A percentile compares a stretch with the other conserved stretches of the same genome.
These are phyloP conservation scores for Mycena epipterygia DNA, from an alignment of 768 basidiomycete genomes.

Conservation along the genomic window DNA sequence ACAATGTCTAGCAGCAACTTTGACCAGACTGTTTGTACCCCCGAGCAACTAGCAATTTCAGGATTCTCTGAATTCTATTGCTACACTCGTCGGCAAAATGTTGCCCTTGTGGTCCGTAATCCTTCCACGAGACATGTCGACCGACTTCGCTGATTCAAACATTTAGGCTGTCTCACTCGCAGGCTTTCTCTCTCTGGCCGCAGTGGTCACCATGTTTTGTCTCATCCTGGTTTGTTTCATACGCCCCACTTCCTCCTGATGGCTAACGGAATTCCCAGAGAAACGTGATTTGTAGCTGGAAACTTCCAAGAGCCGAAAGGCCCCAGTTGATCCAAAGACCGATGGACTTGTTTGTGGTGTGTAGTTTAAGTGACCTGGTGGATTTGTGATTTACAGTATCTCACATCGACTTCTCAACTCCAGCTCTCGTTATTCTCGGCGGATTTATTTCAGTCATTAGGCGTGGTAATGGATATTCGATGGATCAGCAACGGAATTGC, in stretches of 20 bases:
- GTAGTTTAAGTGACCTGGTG: neutral
- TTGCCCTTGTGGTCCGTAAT: slow-evolving; percentile 5
- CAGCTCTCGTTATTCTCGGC: slow-evolving; percentile 25
- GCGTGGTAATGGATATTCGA: slow-evolving; percentile 17
- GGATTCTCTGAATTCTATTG: slow-evolving; percentile 9
- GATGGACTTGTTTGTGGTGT: slow-evolving; percentile 18
- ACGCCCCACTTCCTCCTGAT: neutral
- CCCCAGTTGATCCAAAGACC: neutral
- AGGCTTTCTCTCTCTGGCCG: neutral
- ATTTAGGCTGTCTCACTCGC: slow-evolving; percentile 4
- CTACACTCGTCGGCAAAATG: slow-evolving; percentile 23
- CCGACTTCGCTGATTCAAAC: neutral
- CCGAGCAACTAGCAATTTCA: neutral
- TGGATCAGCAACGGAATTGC: slow-evolving; percentile 25
- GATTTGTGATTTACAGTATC: neutral
- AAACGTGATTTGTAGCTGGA: neutral
- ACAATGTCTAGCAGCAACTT: neutral
- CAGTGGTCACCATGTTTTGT: neutral
- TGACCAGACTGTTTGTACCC: slow-evolving; percentile 6
- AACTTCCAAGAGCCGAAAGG: neutral
- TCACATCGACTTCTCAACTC: too few species aligned
- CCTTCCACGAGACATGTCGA: neutral
- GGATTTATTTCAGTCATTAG: slow-evolving; percentile 22
- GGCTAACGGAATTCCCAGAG: neutral
- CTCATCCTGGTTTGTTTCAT: neutral